A percentile compares a stretch with the other conserved stretches of the same genome.
These are phyloP conservation scores for Aspergillus piperis DNA, from an alignment of 2,329 filamentous ascomycete genomes.

Conservation along the genomic window DNA sequence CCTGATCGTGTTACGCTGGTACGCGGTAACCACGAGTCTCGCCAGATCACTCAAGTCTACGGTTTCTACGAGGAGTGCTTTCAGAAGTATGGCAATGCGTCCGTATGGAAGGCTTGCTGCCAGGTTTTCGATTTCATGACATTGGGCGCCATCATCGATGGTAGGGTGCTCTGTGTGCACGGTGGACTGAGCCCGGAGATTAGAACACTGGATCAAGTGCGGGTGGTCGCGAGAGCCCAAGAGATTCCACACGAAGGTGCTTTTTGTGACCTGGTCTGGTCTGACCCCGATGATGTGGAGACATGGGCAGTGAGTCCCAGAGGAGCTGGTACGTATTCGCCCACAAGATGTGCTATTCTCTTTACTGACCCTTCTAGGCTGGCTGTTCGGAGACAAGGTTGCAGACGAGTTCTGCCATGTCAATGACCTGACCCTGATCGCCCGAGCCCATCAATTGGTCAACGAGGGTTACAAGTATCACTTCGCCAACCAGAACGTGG, in stretches of 20 bases:
- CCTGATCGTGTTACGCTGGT: conserved; percentile 73
- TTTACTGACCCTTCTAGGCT: conserved; percentile 38
- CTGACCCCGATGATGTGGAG: conserved; percentile 70
- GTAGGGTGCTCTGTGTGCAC: conserved; percentile 72
- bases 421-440: conserved; percentile 70
- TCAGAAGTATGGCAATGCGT: conserved; percentile 75
- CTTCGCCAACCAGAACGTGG: conserved; percentile 90
- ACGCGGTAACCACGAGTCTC: conserved; percentile 73
- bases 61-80: conserved; percentile 78
- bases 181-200: conserved; percentile 73
- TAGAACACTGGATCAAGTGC: conserved; percentile 72
- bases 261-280: conserved; percentile 77
- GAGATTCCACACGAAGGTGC: conserved; percentile 77
- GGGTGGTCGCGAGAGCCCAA: conserved; percentile 71
- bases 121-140: conserved; percentile 78
- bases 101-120: conserved; percentile 77
- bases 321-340: conserved; percentile 58
- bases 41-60: conserved; percentile 76
- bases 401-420: conserved; percentile 77
- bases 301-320: conserved; percentile 70
- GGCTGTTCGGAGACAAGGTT: conserved; percentile 71
- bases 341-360: background rate
- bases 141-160: conserved; percentile 71
- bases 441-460: conserved; percentile 72
- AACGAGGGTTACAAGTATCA: conserved; percentile 88